phyloP scores from a whole-genome alignment of 83 land plant species.

The Larix sibirica region DNA sequence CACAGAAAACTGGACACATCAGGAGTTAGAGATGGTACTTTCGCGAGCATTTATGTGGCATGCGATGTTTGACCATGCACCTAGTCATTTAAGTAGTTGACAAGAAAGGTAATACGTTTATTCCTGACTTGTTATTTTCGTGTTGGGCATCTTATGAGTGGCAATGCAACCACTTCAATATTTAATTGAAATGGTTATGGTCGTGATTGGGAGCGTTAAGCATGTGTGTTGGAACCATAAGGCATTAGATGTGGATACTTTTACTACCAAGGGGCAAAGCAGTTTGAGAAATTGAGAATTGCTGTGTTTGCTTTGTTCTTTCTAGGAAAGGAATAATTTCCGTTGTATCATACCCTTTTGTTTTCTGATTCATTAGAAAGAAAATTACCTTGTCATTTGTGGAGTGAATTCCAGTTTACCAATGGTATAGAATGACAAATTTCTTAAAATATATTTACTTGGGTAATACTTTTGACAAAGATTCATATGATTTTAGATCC shows the following conservation, averaged over 20 bases:
- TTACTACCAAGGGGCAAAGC: background rate
- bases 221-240: slow-evolving; percentile 5
- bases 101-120: background rate
- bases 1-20: slow-evolving; percentile 91
- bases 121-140: background rate
- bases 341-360: background rate
- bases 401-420: background rate
- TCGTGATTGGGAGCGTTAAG: background rate
- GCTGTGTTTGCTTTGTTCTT: background rate
- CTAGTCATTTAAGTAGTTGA: slow-evolving; percentile 79
- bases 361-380: background rate
- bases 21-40: slow-evolving; percentile 97
- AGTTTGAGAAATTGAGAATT: slow-evolving; percentile 1
- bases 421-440: background rate
- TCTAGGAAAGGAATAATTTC: background rate
- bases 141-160: background rate
- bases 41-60: slow-evolving; percentile 99
- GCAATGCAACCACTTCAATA: background rate
- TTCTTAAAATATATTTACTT: background rate
- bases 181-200: background rate
- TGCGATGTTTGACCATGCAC: slow-evolving; percentile 92
- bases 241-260: background rate
- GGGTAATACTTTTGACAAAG: background rate
- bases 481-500: background rate
- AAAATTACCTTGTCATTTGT: background rate